Base-by-base conservation (phyloP, 306 rosid species). In the Comarum palustre region DNA sequence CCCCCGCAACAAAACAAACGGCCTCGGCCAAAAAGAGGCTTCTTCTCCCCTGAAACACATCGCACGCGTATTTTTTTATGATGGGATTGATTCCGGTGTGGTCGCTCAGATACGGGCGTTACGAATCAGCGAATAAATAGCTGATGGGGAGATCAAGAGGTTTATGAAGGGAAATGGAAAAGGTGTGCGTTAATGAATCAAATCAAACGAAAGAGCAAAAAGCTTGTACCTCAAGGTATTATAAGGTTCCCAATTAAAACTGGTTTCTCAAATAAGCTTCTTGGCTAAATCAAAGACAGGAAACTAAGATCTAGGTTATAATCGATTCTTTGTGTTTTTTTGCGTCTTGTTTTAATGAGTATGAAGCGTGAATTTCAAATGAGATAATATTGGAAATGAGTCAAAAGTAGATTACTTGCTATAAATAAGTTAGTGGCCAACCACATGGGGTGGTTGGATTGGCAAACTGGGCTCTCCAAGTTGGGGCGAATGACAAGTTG, bases 1-100 rank as follows among this genome's bases (percentile, higher is more conserved):
- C 51, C 68, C 76, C 76, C 61, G 41, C 75, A 72, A 38, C 36
- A 32, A 51, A 76, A 72, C 46, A 59, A 55, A 66, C 36, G 69
- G 16, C 2, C 66, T 55, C 34, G 20, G 62, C 27, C 67, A 57
- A 17, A 72, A 41, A 17, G 42, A 2, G 20, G 36, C 4, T 38
- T 17, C 8, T 48, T 22, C 29, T 47, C 34, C 22, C 67, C 68
- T 74, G 17, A 34, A 72, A 43, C 69, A 38, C 75, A 68, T 82
- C 68, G 82, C 73, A 57, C 77, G 77, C 52, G 55, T 46, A 71
- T 57, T 38, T 75, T 29, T 17, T 20, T 10, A 55, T 12, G 25
- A 15, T 16, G 58, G 51, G 69, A 31, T 61, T 60, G 12, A 25
- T 60, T 68, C 22, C 9, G 58, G 81, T 79, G 81, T 75, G 68